These are phyloP conservation scores for Leishmania gerbilli DNA, from an alignment of 208 protist species.

Conservation along the genomic window DNA sequence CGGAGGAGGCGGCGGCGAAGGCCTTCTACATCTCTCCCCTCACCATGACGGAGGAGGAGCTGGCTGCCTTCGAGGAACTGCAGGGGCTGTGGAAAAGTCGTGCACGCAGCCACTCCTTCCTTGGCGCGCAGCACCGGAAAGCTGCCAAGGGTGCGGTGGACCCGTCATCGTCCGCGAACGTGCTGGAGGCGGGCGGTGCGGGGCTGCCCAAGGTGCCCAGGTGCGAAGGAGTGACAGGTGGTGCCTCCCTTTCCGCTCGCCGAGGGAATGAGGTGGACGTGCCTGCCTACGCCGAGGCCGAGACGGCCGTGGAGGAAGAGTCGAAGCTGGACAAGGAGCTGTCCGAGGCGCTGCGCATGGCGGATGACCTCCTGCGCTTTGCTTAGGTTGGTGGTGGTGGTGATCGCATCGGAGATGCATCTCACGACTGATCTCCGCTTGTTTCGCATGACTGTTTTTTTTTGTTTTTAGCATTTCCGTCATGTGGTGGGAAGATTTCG, in stretches of 20 bases:
- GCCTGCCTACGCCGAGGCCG: constrained; percentile 14
- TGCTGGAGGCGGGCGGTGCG: not conserved
- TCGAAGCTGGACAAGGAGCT: constrained; percentile 44
- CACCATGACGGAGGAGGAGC: constrained; percentile 69
- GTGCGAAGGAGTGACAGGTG: not conserved
- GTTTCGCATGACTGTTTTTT: not conserved
- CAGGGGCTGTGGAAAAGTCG: constrained; percentile 76
- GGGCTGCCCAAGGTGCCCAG: not conserved
- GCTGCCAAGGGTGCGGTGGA: constrained; percentile 20
- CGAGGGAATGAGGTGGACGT: not conserved
- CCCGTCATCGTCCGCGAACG: constrained; percentile 5
- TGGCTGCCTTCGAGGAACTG: constrained; percentile 81
- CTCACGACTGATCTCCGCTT: not conserved
- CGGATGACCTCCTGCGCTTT: constrained; percentile 69
- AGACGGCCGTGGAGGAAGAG: constrained; percentile 19
- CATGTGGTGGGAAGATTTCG: not conserved
- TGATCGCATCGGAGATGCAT: not conserved
- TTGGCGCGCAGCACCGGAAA: constrained; percentile 55
- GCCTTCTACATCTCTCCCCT: constrained; percentile 62
- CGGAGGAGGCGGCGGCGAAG: constrained; percentile 39
- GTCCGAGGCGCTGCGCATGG: constrained; percentile 74
- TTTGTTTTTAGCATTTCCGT: not conserved
- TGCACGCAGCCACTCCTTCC: constrained; percentile 57
- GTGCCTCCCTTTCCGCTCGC: not conserved
- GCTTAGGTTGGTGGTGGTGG: constrained; percentile 5